These are phyloP conservation scores for Guadua angustifolia DNA, from an alignment of 176 grass and related monocot genomes.

Conservation along the genomic window DNA sequence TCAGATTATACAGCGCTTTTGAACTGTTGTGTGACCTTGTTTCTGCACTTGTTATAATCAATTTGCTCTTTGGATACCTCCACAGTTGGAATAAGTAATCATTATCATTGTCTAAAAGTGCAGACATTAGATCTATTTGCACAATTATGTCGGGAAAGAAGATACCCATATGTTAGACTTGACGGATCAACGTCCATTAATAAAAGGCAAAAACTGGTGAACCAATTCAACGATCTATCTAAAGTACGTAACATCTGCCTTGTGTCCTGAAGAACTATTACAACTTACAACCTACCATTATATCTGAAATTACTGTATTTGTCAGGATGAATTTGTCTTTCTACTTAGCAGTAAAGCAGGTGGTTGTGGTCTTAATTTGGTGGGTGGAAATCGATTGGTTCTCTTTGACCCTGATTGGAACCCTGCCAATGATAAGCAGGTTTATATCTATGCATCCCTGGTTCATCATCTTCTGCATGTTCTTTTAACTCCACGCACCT, in stretches of 20 bases:
- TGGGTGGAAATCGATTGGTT: constrained; percentile 93
- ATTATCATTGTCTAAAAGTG: constrained; percentile 38
- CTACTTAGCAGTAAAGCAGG: constrained; percentile 96
- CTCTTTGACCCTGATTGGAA: constrained; percentile 99
- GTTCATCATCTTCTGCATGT: constrained; percentile 30
- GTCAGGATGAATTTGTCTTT: constrained; percentile 93
- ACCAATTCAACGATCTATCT: constrained; percentile 87
- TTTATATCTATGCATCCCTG: constrained; percentile 42
- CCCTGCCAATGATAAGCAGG: constrained; percentile 99
- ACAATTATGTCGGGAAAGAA: constrained; percentile 96
- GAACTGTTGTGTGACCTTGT: constrained; percentile 12
- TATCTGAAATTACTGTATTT: constrained; percentile 46
- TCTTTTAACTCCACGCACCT: constrained; percentile 24
- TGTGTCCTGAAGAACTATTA: constrained; percentile 35
- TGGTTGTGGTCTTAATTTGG: constrained; percentile 97
- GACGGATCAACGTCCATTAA: constrained; percentile 93
- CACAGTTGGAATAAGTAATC: constrained; percentile 35
- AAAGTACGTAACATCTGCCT: constrained; percentile 57
- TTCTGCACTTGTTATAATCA: constrained; percentile 16
- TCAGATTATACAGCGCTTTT: background rate
- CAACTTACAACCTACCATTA: constrained; percentile 26
- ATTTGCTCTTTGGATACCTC: constrained; percentile 28
- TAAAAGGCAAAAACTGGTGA: constrained; percentile 97
- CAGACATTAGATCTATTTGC: constrained; percentile 95
- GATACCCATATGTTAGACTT: constrained; percentile 87